These are phyloP conservation scores for Styphnolobium japonicum DNA, from an alignment of 306 rosid genomes.

Conservation along the genomic window DNA sequence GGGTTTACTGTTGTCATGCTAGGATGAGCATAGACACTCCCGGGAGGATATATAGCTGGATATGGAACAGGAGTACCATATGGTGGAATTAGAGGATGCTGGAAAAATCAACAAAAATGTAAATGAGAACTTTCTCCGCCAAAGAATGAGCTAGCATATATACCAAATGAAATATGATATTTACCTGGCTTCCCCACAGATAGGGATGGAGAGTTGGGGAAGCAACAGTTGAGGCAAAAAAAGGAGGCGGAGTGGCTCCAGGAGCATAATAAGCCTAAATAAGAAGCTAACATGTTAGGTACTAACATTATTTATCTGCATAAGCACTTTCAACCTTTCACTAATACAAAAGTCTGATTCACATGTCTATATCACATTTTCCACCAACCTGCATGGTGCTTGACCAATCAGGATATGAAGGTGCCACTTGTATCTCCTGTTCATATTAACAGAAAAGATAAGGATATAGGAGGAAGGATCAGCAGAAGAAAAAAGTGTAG, in stretches of 20 bases:
- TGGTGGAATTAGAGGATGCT: conserved; percentile 90
- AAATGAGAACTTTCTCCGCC: conserved; percentile 5
- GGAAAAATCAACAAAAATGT: conserved; percentile 31
- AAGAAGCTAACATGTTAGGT: conserved; percentile 35
- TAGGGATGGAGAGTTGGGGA: conserved; percentile 89
- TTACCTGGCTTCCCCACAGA: conserved; percentile 96
- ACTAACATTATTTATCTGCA: conserved; percentile 3
- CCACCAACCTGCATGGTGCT: conserved; percentile 81
- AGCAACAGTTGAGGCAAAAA: conserved; percentile 85
- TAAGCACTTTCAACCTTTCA: background rate
- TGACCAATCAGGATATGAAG: conserved; percentile 93
- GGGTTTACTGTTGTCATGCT: conserved; percentile 72
- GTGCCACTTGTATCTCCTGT: conserved; percentile 69
- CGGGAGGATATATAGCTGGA: conserved; percentile 92
- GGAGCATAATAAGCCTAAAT: conserved; percentile 89
- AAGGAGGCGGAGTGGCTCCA: conserved; percentile 90
- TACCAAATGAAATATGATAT: conserved; percentile 1
- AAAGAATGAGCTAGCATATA: background rate
- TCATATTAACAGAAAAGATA: conserved; percentile 12
- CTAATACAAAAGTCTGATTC: background rate
- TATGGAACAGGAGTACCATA: conserved; percentile 97
- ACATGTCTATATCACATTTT: conserved; percentile 12
- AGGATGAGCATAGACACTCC: conserved; percentile 91
- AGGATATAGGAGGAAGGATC: background rate
- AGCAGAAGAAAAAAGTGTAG: background rate